Conservation (phyloP, 768 basidiomycete genomes). For the Leccinum fibrillosum region DNA sequence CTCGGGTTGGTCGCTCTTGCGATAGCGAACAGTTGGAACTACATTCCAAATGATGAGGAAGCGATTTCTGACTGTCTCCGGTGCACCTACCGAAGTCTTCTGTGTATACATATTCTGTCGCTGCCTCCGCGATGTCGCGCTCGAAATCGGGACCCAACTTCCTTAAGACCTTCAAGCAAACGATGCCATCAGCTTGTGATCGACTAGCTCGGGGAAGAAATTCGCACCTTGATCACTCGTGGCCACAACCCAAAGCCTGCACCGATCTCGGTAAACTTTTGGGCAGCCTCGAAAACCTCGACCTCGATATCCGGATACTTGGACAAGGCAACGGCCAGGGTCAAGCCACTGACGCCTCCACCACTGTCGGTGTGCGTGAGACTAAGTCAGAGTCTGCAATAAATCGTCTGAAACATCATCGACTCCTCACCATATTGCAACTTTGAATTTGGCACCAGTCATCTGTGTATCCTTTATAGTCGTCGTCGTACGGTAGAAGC, state of each 20-base stretch:
- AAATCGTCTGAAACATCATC: not conserved
- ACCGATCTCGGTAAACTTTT: constrained; percentile 51
- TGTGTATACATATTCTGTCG: constrained; percentile 20
- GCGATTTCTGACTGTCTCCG: not conserved
- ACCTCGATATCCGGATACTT: constrained; percentile 52
- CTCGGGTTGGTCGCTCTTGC: constrained; percentile 57
- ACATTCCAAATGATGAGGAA: not conserved
- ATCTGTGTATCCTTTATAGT: not conserved
- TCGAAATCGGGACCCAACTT: constrained; percentile 21
- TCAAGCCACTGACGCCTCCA: constrained; percentile 41
- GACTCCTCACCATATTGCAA: not conserved
- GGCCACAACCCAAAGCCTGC: constrained; percentile 55
- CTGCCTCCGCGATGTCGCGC: constrained; percentile 11
- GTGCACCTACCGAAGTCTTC: constrained; percentile 20
- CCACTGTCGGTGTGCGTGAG: constrained; percentile 27
- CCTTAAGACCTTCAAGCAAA: constrained; percentile 17
- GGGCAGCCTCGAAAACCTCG: constrained; percentile 53
- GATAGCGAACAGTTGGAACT: constrained; percentile 54
- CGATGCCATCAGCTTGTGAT: not conserved
- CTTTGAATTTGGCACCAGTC: not conserved
- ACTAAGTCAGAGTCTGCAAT: not conserved
- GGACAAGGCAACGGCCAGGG: constrained; percentile 34
- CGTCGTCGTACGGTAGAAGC: not conserved
- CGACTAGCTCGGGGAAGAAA: not conserved
- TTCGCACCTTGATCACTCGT: constrained; percentile 27